A percentile compares a stretch with the other conserved stretches of the same genome.
These are phyloP conservation scores for Phenoliferia sp. DNA, from an alignment of 1,284 basidiomycete species.

Conservation along the genomic window DNA sequence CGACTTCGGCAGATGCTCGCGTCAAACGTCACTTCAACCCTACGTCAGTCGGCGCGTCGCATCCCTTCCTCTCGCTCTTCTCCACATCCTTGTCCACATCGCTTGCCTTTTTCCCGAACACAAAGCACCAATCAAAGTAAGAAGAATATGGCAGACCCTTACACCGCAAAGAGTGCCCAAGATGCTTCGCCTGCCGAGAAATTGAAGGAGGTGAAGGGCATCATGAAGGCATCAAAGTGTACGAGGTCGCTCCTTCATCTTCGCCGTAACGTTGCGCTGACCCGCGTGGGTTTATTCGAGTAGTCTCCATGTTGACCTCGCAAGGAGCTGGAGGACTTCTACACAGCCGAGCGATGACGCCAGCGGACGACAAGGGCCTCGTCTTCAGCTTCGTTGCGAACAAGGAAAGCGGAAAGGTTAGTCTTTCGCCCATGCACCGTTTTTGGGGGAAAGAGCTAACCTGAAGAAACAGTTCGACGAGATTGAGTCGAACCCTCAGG, in stretches of 20 bases:
- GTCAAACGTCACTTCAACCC: no score
- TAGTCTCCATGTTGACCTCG: constrained; percentile 75
- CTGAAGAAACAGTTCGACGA: constrained; percentile 28
- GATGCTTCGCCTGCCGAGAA: constrained; percentile 22
- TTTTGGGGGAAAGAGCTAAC: neutral
- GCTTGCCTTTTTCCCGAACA: no score
- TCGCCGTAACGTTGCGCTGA: no score
- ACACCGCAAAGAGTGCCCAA: constrained; percentile 29
- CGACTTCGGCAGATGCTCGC: no score
- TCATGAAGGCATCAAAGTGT: constrained; percentile 28
- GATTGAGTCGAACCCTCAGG: constrained; percentile 23
- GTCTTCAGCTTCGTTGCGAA: constrained; percentile 69
- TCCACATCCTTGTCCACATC: no score
- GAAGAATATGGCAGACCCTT: constrained; percentile 20
- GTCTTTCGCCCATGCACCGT: neutral
- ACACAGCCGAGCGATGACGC: constrained; percentile 65
- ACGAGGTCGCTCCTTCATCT: no score
- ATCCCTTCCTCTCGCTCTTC: neutral
- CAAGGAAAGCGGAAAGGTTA: constrained; percentile 48
- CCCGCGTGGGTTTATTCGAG: no score
- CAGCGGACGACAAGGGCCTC: constrained; percentile 31
- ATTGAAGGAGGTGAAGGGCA: constrained; percentile 18
- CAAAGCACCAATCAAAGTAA: neutral
- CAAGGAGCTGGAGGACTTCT: constrained; percentile 66
- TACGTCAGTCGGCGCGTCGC: no score